Percentiles rank a stretch among this genome's conserved stretches.
These are phyloP conservation scores for Calamus simplicifolius DNA, from an alignment of 176 grass and related monocot species.

Conservation along the genomic window DNA sequence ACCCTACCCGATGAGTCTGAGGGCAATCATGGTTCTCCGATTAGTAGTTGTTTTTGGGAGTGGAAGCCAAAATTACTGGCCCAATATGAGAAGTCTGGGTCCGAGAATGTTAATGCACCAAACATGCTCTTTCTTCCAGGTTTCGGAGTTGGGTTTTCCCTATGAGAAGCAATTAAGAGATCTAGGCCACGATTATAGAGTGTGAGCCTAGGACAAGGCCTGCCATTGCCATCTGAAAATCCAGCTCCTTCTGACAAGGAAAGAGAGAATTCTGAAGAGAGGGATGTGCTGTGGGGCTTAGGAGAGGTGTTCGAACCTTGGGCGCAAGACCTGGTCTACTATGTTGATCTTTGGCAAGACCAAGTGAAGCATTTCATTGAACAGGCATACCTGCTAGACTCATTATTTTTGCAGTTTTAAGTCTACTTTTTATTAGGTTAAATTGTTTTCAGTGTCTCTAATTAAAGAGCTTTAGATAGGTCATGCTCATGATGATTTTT, in stretches of 20 bases:
- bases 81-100: conserved; percentile 75
- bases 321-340: conserved; percentile 75
- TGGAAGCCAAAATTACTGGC: conserved; percentile 79
- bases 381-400: conserved; percentile 40
- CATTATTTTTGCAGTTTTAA: too few relatives aligned
- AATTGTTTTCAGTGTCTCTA: too few relatives aligned
- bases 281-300: conserved; percentile 54
- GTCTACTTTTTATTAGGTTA: too few relatives aligned
- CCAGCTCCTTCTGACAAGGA: conserved; percentile 43
- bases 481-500: too few relatives aligned
- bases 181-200: conserved; percentile 62
- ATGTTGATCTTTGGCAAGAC: conserved; percentile 67
- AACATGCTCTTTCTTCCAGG: conserved; percentile 91
- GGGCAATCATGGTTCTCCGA: conserved; percentile 30
- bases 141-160: conserved; percentile 76
- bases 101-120: conserved; percentile 52
- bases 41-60: conserved; percentile 78
- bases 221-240: conserved; percentile 73
- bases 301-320: conserved; percentile 80
- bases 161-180: conserved; percentile 88
- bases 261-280: neutral
- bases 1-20: conserved; percentile 42
- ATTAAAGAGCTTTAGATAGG: too few relatives aligned
- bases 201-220: conserved; percentile 88
- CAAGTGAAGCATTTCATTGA: conserved; percentile 89